Conservation (phyloP, 805 yeast genomes). For the Saccharomycopsis sp. region DNA sequence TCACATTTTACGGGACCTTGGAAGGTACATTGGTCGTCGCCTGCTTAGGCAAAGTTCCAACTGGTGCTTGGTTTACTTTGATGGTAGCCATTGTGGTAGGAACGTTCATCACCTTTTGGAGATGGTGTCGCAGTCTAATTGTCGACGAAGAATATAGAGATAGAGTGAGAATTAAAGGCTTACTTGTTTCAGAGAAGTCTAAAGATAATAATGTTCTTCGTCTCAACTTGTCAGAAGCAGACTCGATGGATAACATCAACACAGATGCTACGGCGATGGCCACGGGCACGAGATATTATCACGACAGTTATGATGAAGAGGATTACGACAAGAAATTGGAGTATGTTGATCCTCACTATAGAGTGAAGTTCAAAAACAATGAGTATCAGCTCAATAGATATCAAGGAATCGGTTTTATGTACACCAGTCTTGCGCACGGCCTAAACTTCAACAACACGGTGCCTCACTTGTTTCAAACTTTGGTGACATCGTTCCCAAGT, state of each 20-base stretch:
- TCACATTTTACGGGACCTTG: slow-evolving; percentile 36
- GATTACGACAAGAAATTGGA: background rate
- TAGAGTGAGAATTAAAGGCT: slow-evolving; percentile 31
- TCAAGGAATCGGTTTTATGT: slow-evolving; percentile 18
- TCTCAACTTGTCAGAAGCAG: background rate
- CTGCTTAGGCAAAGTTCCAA: slow-evolving; percentile 44
- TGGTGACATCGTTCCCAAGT: slow-evolving; percentile 35
- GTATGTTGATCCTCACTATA: slow-evolving; percentile 12
- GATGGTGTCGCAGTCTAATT: slow-evolving; percentile 39
- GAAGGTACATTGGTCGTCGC: slow-evolving; percentile 42
- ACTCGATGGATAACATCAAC: background rate
- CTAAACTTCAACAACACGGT: slow-evolving; percentile 39
- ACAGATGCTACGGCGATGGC: slow-evolving; percentile 13
- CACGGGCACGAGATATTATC: slow-evolving; percentile 11
- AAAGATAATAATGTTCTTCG: background rate
- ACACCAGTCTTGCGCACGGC: slow-evolving; percentile 26
- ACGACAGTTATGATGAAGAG: background rate
- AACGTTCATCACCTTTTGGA: slow-evolving; percentile 39
- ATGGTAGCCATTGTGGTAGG: slow-evolving; percentile 36
- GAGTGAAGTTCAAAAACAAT: background rate
- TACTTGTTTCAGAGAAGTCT: slow-evolving; percentile 29
- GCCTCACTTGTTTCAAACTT: slow-evolving; percentile 28
- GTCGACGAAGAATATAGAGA: slow-evolving; percentile 33
- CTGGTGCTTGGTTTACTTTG: slow-evolving; percentile 60
- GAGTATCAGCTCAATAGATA: slow-evolving; percentile 7